phyloP scores from a whole-genome alignment of 1,139 yeast genomes.

The Blastobotrys serpentis region DNA sequence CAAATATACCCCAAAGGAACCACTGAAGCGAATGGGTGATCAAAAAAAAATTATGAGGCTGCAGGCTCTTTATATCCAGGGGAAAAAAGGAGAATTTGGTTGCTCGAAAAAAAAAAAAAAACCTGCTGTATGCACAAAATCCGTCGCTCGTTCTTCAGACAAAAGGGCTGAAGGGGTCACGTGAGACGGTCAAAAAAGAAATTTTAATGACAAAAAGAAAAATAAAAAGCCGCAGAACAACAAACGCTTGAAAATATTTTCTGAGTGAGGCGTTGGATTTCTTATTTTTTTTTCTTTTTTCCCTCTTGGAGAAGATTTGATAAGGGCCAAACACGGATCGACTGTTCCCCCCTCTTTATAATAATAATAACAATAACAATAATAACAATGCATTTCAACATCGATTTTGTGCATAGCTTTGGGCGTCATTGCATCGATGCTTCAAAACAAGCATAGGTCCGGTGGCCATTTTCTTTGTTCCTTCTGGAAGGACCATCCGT shows the following conservation, averaged over 20 bases:
- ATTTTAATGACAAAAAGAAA: too few species aligned
- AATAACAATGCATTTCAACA: neutral
- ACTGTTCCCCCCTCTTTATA: too few species aligned
- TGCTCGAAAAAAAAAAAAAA: slow-evolving; percentile 3
- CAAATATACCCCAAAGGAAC: too few species aligned
- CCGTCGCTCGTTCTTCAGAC: neutral
- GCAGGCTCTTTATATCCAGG: neutral
- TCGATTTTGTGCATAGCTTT: neutral
- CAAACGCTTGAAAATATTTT: too few species aligned
- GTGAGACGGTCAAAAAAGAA: neutral
- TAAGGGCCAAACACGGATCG: neutral
- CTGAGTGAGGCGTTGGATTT: too few species aligned
- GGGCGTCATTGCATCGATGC: neutral
- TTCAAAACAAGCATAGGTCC: too few species aligned
- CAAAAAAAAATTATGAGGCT: neutral
- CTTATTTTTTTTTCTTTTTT: too few species aligned
- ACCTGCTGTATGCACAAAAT: neutral
- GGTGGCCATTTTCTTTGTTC: slow-evolving; percentile 1
- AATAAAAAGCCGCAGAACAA: neutral
- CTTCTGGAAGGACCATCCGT: slow-evolving; percentile 1
- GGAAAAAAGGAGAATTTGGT: slow-evolving; percentile 1
- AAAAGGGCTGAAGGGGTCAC: neutral
- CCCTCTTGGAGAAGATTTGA: too few species aligned
- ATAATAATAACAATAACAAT: too few species aligned
- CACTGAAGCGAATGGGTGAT: too few species aligned